Evolutionary conservation across 2,329 filamentous ascomycete species (phyloP), one percentile per base, ranked within the genome.

Genomic region (Ramichloridium luteum): DNA sequence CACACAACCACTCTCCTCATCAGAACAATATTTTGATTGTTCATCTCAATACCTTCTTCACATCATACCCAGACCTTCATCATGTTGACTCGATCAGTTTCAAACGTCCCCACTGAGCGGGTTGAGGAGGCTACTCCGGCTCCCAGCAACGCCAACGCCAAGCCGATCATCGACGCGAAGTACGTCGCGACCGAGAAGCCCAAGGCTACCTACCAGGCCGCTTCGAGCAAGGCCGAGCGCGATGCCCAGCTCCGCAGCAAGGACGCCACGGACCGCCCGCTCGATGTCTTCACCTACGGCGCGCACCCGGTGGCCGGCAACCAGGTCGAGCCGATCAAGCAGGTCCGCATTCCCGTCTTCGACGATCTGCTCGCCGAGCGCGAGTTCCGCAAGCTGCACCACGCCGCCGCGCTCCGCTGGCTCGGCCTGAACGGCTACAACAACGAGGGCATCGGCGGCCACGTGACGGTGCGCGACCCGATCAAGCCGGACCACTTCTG

Each of bases 381-480:
- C 9, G 35, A 29, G 3, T 44, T 44, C 27, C 28, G 41, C 10
- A 44, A 44, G 17, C 32, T 44, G 3, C 41, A 44, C 16, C 34
- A 34, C 5, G 41, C 41, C 13, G 41, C 39, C 13, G 35, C 32
- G 14, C 39, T 44, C 13, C 28, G 41, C 10, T 44, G 41, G 41
- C 32, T 44, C 6, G 41, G 41, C 3, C 6, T 37, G 22, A 44
- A 44, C 18, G 38, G 39, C 27, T 37, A 37, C 25, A 37, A 37
- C 32, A 43, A 41, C 27, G 43, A 46, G 28, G 41, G 43, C 20
- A 37, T 38, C 4, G 36, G 37, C 20, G 59, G 59, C 3, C 58
- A 61, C 37, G 59, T 61, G 33, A 53, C 46, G 16, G 35, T 57
- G 11, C 44, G 56, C 11, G 42, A 61, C 32, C 55, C 56, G 1